Base-by-base conservation (phyloP, 2,329 filamentous ascomycete genomes). In the Aspergillus aculeatus region DNA sequence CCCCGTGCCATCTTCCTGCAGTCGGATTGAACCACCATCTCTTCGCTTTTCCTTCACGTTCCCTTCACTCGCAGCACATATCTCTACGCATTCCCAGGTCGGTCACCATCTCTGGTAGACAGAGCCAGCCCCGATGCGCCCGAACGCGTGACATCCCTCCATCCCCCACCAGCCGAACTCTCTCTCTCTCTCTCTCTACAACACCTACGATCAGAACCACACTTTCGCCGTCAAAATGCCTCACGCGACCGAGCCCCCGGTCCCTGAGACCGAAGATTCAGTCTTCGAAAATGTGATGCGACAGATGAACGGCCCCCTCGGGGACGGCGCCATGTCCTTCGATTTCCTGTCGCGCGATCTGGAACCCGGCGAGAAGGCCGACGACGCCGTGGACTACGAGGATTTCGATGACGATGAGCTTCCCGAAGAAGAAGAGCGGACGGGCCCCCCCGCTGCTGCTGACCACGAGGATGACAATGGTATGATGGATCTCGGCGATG, bases 401-500 rank as follows among this genome's bases (percentile, higher is more conserved):
- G 91, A 96, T 71, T 93, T 98, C 63, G 89, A 89, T 65, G 94
- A 98, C 73, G 92, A 96, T 71, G 93, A 97, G 64, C 83, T 96
- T 7, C 89, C 92, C 11, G 91, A 95, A 44, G 81, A 82, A 66
- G 77, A 78, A 49, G 66, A 66, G 50, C 49, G 55, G 59, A 64
- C 66, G 10, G 53, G 67, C 44, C 48, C 51, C 19, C 24, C 60
- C 23, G 41, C 59, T 16, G 66, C 32, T 35, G 32, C 59, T 16
- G 66, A 29, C 3, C 10, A 16, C 12, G 32, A 29, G 1, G 32
- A 35, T 3, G 32, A 82, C 82, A 72, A 81, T 80, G 69, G 78
- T 81, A 85, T 79, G 75, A 14, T 88, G 82, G 4, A 87, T 83
- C 86, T 87, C 38, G 38, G 14, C 11, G 53, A 53, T 16, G 68